Base-by-base conservation (phyloP, 352 stramenopile species). In the Paralagenidium karlingii region DNA sequence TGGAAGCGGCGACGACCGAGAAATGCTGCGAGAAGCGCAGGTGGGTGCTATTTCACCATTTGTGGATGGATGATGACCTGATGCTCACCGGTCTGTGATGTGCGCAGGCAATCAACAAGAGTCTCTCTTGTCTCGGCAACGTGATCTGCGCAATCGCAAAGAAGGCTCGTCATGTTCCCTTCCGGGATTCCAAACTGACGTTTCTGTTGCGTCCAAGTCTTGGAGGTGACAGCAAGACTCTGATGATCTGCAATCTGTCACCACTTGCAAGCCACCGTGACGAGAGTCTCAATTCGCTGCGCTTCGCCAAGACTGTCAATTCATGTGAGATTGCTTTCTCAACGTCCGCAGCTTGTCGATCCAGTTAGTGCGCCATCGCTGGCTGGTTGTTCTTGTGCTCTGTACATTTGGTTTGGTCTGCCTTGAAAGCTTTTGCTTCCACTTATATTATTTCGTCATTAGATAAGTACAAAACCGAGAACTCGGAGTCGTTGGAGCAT, bases 211-310 rank as follows among this genome's bases (percentile, higher is more conserved):
- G 83, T 43, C 74, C 79, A 3, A 87, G 73, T 3, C 69, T 93
- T 3, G 79, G 79, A 19, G 75, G 74, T 33, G 80, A 93, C 36
- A 89, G 78, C 58, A 90, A 91, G 51, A 89, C 80, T 16, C 63
- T 94, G 26, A 93, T 94, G 82, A 94, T 94, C 38, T 92, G 77
- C 51, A 94, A 89, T 36, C 49, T 94, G 24, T 93, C 78, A 24
- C 82, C 82, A 8, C 49, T 90, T 12, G 43, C 45, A 1, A 54
- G 75, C 37, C 69, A 92, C 30, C 70, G 77, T 9, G 69, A 91
- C 37, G 81, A 94, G 45, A 87, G 71, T 26, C 60, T 92, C 7
- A 91, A 90, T 52, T 90, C 79, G 2, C 53, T 94, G 16, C 68
- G 81, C 2, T 94, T 94, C 28, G 81, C 81, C 13, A 88, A 90